Conservation (phyloP, 345 rosid species). For the Citrus glauca region DNA sequence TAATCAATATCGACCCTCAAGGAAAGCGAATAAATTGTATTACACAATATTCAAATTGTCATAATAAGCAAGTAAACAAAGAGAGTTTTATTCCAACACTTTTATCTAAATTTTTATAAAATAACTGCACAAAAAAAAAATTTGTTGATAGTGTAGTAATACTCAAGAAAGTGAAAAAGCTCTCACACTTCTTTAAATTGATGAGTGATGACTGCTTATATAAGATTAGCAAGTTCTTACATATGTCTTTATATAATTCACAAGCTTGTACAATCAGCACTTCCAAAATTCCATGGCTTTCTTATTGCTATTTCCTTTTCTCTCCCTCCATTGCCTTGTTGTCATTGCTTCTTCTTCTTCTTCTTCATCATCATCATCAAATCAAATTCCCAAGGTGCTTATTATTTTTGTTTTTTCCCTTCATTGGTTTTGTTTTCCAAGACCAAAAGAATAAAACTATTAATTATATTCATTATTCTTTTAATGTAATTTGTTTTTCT, state of each 20-base stretch:
- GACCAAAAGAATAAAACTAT: neutral
- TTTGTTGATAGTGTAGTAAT: too few relatives aligned
- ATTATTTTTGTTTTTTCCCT: neutral
- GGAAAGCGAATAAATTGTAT: too few relatives aligned
- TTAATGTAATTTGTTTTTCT: neutral
- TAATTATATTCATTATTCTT: neutral
- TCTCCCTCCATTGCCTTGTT: constrained; percentile 13
- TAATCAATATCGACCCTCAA: too few relatives aligned
- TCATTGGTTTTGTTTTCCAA: neutral
- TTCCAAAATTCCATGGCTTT: constrained; percentile 25
- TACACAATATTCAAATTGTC: too few relatives aligned
- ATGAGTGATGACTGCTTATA: too few relatives aligned
- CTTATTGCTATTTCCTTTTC: constrained; percentile 21
- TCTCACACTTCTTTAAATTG: too few relatives aligned
- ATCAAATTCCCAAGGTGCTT: constrained; percentile 33
- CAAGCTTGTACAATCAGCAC: neutral
- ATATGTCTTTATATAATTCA: neutral
- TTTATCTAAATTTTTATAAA: too few relatives aligned
- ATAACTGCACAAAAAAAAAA: too few relatives aligned
- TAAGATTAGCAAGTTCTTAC: too few relatives aligned
- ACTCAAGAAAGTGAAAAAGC: too few relatives aligned
- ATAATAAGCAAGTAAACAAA: too few relatives aligned
- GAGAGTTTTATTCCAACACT: too few relatives aligned
- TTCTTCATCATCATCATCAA: neutral
- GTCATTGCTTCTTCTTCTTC: constrained; percentile 4